Evolutionary conservation across 108 stramenopile species (phyloP), one percentile per base, ranked within the genome.

Genomic region (Discostella stelligeroides): DNA sequence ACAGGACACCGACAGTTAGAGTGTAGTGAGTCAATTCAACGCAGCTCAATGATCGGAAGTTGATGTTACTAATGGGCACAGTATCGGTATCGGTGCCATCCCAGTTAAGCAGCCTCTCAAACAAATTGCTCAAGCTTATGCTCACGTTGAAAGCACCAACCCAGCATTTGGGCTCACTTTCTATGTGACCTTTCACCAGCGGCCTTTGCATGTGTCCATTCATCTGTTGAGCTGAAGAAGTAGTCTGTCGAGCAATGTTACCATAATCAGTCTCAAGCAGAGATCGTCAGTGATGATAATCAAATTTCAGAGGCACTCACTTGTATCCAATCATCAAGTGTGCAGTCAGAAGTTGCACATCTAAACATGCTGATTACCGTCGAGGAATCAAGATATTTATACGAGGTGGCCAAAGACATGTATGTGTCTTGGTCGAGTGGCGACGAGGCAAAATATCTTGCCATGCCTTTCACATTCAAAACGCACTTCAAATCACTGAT

Each of bases 401-500:
- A 13, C 24, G n/a, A 34, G 10, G 54, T 50, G 0, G 61, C 14
- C 51, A 13, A 41, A 10, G 61, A 10, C 34, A 13, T 23, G 29
- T 10, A 48, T 41, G 29, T n/a, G 28, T n/a, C 7, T n/a, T 37
- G 30, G 17, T 30, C 28, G 34, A 18, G 21, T 10, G 71, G 73
- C 20, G 51, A 38, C 13, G 82, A 75, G 23, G 85, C 80, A 62
- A 96, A 96, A n/a, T 89, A 68, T 43, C 89, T 80, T 40, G 95
- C 79, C 80, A 96, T 94, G 18, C 96, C 97, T 46, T 85, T 76
- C 21, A 98, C 93, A 72, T 94, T 96, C 29, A 98, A 75, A 7
- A 97, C 95, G 71, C 95, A 97, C 56, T 96, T 96, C 23, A 98
- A 78, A 81, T 98, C 97, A 27, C 87, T 86, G 11, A 96, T 85